Evolutionary conservation across 73 alveolate genomes (phyloP), one percentile per base, ranked within the genome.

Genomic region (Paramecium primaurelia): DNA sequence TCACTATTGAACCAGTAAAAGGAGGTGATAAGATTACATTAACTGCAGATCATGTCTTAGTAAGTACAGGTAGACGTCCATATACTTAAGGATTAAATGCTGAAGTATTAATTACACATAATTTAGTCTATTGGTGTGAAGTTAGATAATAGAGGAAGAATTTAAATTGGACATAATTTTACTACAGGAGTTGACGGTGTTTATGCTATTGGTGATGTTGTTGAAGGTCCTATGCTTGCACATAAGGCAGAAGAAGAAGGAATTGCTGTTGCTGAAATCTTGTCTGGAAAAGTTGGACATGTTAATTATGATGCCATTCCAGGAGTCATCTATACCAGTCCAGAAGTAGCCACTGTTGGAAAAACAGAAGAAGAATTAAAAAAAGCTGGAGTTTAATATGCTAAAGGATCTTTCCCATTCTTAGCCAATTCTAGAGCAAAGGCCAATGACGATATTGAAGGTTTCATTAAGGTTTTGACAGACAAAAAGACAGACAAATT

Each of bases 171-270:
- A 20, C 86, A 89, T n/a, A 94, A 93, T 75, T 89, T 92, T 58
- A 42, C 86, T 25, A 93, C 97, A n/a, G 94, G 71, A 30, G 93
- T 93, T 58, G 91, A 89, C 11, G 87, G 92, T 7, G 93, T 97
- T 59, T 95, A 88, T 77, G 99, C 99, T 38, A 97, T 97, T 77
- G 99, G 99, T 1, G 99, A 97, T 88, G 97, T 92, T 28, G 86
- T 96, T 40, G 94, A 90, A 73, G 99, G 99, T 25, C 97, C 98
- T n/a, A 97, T 96, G 99, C 96, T 97, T 45, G 99, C 99, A 16
- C 99, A 97, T 86, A 97, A 97, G 80, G 99, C 99, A 54, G 99
- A 97, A 88, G 99, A 97, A 80, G 99, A 97, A 88, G 99, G 99
- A n/a, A 94, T 97, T 80, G 98, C 98, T 34, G 96, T 93, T 25